Percentiles rank a stretch among this genome's conserved stretches.
These are phyloP conservation scores for Lippia alba DNA, from an alignment of 305 asterid genomes.

Conservation along the genomic window DNA sequence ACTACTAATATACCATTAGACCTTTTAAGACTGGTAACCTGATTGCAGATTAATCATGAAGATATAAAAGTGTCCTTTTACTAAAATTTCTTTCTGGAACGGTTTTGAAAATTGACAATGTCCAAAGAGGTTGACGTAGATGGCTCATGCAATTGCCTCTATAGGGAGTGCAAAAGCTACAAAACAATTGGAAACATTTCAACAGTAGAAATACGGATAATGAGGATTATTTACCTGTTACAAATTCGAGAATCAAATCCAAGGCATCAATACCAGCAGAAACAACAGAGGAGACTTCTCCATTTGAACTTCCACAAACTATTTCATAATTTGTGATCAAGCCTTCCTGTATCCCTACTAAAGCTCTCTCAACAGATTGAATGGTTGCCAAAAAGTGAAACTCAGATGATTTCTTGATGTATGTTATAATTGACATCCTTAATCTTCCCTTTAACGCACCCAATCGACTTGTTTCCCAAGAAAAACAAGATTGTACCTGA, in stretches of 20 bases:
- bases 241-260: slow-evolving; percentile 75
- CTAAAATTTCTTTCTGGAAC: background rate
- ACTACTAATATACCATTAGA: no score
- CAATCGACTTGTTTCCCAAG: slow-evolving; percentile 49
- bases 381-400: slow-evolving; percentile 68
- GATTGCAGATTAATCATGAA: no score
- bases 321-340: slow-evolving; percentile 68
- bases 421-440: slow-evolving; percentile 68
- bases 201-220: slow-evolving; percentile 15
- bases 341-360: slow-evolving; percentile 79
- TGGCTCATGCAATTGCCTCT: slow-evolving; percentile 2
- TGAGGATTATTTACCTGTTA: slow-evolving; percentile 58
- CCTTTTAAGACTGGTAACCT: no score
- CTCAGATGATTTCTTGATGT: slow-evolving; percentile 68
- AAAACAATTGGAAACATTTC: slow-evolving; percentile 21
- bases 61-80: background rate
- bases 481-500: slow-evolving; percentile 37
- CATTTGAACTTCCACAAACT: slow-evolving; percentile 58
- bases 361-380: slow-evolving; percentile 89
- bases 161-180: slow-evolving; percentile 17
- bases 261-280: slow-evolving; percentile 89
- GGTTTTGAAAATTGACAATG: slow-evolving; percentile 5
- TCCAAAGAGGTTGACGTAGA: background rate
- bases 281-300: slow-evolving; percentile 68
- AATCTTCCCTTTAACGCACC: slow-evolving; percentile 61